phyloP scores from a whole-genome alignment of 352 stramenopile species.

The Globisporangium paroecandrum region DNA sequence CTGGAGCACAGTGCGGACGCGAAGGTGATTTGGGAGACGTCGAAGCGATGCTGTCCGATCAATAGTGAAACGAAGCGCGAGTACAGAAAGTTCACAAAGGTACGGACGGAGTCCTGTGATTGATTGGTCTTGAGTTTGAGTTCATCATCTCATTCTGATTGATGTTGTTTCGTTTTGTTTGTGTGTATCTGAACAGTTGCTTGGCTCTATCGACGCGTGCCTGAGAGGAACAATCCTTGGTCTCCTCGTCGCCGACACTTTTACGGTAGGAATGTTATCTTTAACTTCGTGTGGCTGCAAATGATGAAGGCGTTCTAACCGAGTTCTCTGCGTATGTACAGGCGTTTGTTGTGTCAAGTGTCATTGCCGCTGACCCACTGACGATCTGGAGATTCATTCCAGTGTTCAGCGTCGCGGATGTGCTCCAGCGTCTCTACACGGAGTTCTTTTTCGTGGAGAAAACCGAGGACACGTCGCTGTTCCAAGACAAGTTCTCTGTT shows the following conservation, averaged over 20 bases:
- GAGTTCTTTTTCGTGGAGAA: conserved; percentile 76
- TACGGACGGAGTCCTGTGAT: conserved; percentile 22
- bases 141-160: not conserved
- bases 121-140: not conserved
- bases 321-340: conserved; percentile 18
- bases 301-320: not conserved
- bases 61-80: conserved; percentile 84
- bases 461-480: conserved; percentile 51
- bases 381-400: conserved; percentile 80
- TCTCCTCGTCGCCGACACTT: conserved; percentile 81
- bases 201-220: conserved; percentile 82
- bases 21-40: conserved; percentile 87
- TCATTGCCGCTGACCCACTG: conserved; percentile 59
- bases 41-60: conserved; percentile 82
- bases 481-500: conserved; percentile 68
- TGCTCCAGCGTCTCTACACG: conserved; percentile 68
- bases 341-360: conserved; percentile 83
- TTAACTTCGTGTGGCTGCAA: not conserved
- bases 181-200: conserved; percentile 35
- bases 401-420: conserved; percentile 74
- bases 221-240: conserved; percentile 79
- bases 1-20: conserved; percentile 80
- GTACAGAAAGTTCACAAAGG: conserved; percentile 86
- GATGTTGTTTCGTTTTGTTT: conserved; percentile 1
- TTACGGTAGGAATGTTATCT: conserved; percentile 37